Evolutionary conservation across 306 rosid species (phyloP).

Genomic region (Senna siamea): DNA sequence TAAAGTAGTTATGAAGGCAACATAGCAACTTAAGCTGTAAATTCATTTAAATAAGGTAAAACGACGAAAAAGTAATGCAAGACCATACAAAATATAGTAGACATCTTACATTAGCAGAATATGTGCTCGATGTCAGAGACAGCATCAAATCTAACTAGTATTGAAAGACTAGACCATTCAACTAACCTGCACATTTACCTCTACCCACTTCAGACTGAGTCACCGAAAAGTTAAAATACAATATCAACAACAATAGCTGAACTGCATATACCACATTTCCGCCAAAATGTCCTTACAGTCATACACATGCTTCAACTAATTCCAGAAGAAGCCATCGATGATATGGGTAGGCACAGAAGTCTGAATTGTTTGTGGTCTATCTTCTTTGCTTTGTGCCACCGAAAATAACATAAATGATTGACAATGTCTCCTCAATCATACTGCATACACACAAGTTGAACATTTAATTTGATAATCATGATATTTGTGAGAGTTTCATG

Average conservation of each 20-base stretch:
- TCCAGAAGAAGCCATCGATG: constrained; percentile 35
- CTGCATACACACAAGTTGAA: no score
- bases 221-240: constrained; percentile 40
- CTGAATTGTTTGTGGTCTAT: constrained; percentile 27
- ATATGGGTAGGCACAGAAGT: constrained; percentile 36
- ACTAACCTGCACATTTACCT: constrained; percentile 40
- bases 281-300: constrained; percentile 31
- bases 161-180: constrained; percentile 16
- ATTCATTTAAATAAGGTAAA: not conserved
- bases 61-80: constrained; percentile 8
- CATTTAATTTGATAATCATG: no score
- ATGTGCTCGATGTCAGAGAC: constrained; percentile 18
- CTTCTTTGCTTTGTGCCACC: constrained; percentile 42
- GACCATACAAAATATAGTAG: constrained; percentile 26
- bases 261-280: constrained; percentile 18
- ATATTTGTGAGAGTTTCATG: no score
- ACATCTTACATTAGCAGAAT: constrained; percentile 27
- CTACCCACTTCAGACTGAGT: constrained; percentile 40
- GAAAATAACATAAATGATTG: constrained; percentile 29
- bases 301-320: constrained; percentile 34
- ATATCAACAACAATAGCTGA: constrained; percentile 37
- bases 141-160: constrained; percentile 15
- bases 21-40: constrained; percentile 14
- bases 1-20: constrained; percentile 16
- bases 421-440: constrained; percentile 12